phyloP scores from a whole-genome alignment of 305 asterid species.

The Fraxinus greggii region DNA sequence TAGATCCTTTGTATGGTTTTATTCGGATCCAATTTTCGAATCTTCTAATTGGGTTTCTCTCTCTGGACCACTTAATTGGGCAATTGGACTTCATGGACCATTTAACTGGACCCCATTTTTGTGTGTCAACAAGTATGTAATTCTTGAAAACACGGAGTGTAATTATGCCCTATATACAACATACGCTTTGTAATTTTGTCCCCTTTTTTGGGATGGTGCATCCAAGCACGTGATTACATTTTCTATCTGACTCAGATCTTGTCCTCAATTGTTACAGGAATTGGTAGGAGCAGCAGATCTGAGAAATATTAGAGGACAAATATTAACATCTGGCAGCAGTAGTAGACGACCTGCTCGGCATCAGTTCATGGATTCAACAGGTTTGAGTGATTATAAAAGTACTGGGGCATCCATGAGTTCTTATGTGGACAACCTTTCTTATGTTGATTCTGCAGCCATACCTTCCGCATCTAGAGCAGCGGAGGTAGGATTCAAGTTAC shows the following conservation, averaged over 20 bases:
- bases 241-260: not conserved
- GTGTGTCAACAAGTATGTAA: too few relatives aligned
- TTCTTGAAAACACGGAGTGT: not conserved
- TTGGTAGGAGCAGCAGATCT: conserved; percentile 48
- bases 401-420: conserved; percentile 62
- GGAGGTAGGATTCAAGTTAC: conserved; percentile 54
- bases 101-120: too few relatives aligned
- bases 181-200: not conserved
- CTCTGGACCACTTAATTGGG: too few relatives aligned
- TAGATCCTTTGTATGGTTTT: too few relatives aligned
- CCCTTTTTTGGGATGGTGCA: not conserved
- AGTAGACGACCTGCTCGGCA: conserved; percentile 61
- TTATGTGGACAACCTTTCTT: conserved; percentile 46
- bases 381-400: conserved; percentile 60
- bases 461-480: conserved; percentile 70
- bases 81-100: too few relatives aligned
- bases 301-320: conserved; percentile 63
- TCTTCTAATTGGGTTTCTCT: too few relatives aligned
- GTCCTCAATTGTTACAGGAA: conserved; percentile 49
- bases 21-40: too few relatives aligned
- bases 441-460: conserved; percentile 59
- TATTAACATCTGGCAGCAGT: conserved; percentile 47
- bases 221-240: not conserved
- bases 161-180: not conserved
- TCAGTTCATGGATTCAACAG: conserved; percentile 58